A percentile compares a stretch with the other conserved stretches of the same genome.
Evolutionary conservation across 192 early-diverging fungal genomes (phyloP).

Genomic region (Hyaloraphidium curvatum): DNA sequence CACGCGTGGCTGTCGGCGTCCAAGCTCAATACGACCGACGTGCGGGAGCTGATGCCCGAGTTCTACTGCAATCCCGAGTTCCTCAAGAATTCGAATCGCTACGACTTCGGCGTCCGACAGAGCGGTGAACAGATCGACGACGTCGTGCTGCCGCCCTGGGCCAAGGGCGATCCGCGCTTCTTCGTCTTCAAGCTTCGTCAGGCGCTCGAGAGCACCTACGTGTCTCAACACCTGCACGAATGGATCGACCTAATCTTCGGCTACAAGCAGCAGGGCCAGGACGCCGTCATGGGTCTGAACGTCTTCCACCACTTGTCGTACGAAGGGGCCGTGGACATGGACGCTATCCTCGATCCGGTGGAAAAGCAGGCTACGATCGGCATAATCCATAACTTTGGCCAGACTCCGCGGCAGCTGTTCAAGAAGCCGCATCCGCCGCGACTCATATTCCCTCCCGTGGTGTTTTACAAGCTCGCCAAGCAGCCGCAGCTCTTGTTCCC

Average conservation of each 20-base stretch:
- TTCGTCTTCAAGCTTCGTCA: slow-evolving; percentile 72
- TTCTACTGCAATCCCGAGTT: slow-evolving; percentile 93
- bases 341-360: slow-evolving; percentile 68
- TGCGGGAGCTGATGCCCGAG: slow-evolving; percentile 88
- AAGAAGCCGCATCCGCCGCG: slow-evolving; percentile 59
- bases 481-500: slow-evolving; percentile 30
- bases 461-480: slow-evolving; percentile 21
- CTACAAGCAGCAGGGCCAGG: slow-evolving; percentile 77
- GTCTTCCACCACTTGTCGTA: slow-evolving; percentile 95
- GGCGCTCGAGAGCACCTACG: slow-evolving; percentile 57
- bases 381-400: slow-evolving; percentile 94
- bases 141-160: slow-evolving; percentile 76
- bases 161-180: slow-evolving; percentile 47
- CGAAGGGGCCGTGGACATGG: slow-evolving; percentile 86
- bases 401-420: slow-evolving; percentile 82
- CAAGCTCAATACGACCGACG: slow-evolving; percentile 54
- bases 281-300: slow-evolving; percentile 69
- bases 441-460: slow-evolving; percentile 15
- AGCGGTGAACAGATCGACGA: slow-evolving; percentile 31
- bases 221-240: slow-evolving; percentile 68
- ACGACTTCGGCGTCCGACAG: slow-evolving; percentile 54
- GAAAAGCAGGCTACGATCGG: slow-evolving; percentile 77
- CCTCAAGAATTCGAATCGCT: slow-evolving; percentile 47
- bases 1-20: slow-evolving; percentile 58
- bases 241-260: slow-evolving; percentile 97